A percentile compares a stretch with the other conserved stretches of the same genome.
phyloP scores from a whole-genome alignment of 768 basidiomycete species.

The Mycena kentingensis region DNA sequence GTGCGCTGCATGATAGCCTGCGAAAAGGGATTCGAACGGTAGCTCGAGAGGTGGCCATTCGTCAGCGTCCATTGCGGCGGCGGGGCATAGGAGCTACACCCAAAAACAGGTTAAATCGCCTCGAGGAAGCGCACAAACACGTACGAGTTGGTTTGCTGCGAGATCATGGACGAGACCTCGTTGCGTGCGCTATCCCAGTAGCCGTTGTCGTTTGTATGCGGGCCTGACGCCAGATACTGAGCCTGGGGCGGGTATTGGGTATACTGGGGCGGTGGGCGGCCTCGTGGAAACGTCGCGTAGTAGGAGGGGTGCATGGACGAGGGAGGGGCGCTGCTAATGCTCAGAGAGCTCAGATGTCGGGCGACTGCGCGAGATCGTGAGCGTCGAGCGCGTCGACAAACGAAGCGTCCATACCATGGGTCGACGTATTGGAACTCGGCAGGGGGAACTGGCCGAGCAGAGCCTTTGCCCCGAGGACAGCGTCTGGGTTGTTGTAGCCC shows the following conservation, averaged over 20 bases:
- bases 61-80: slow-evolving; percentile 45
- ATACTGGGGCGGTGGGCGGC: slow-evolving; percentile 57
- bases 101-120: slow-evolving; percentile 24
- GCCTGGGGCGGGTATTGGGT: slow-evolving; percentile 69
- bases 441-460: too few species aligned
- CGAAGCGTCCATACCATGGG: slow-evolving; percentile 57
- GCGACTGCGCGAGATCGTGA: slow-evolving; percentile 47
- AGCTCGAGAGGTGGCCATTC: slow-evolving; percentile 48
- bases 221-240: slow-evolving; percentile 53
- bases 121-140: slow-evolving; percentile 28
- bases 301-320: slow-evolving; percentile 64
- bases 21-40: slow-evolving; percentile 58
- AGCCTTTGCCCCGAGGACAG: too few species aligned
- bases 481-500: too few species aligned
- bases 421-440: slow-evolving; percentile 75
- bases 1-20: slow-evolving; percentile 67
- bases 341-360: slow-evolving; percentile 63
- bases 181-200: slow-evolving; percentile 69
- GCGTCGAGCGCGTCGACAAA: neutral
- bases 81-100: slow-evolving; percentile 36
- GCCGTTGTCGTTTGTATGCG: slow-evolving; percentile 46
- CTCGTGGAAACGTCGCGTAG: slow-evolving; percentile 42
- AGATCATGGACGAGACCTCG: slow-evolving; percentile 61
- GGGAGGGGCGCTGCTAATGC: slow-evolving; percentile 58
- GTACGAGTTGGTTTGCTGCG: slow-evolving; percentile 53